Percentiles rank a stretch among this genome's conserved stretches.
phyloP scores from a whole-genome alignment of 768 basidiomycete species.

The Tephrocybe sp. region DNA sequence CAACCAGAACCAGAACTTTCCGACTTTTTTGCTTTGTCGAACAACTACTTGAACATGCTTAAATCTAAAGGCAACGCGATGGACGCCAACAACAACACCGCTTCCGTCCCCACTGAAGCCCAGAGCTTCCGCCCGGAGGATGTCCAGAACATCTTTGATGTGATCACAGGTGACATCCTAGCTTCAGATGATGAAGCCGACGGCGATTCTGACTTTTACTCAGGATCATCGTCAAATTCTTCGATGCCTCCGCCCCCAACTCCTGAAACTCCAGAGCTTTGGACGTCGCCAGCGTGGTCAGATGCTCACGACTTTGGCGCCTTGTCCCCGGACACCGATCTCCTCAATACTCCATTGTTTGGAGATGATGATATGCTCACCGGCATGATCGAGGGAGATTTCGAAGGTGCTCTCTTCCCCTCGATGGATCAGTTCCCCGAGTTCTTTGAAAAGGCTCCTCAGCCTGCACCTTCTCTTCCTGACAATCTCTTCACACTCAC shows the following conservation, averaged over 20 bases:
- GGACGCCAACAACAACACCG: constrained; percentile 27
- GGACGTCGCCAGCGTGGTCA: constrained; percentile 16
- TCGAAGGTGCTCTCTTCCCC: constrained; percentile 5
- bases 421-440: constrained; percentile 13
- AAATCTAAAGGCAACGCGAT: constrained; percentile 38
- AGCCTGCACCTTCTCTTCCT: background rate
- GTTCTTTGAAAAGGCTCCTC: constrained; percentile 13
- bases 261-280: constrained; percentile 18
- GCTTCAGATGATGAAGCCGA: constrained; percentile 13
- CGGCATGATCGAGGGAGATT: constrained; percentile 5
- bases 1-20: constrained; percentile 31
- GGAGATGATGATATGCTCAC: constrained; percentile 15
- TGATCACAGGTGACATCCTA: constrained; percentile 15
- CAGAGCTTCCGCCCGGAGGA: constrained; percentile 22
- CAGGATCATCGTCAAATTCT: constrained; percentile 5
- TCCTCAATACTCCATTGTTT: constrained; percentile 30
- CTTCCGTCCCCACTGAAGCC: constrained; percentile 22
- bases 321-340: constrained; percentile 11
- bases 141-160: constrained; percentile 15
- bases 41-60: constrained; percentile 72
- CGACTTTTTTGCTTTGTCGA: constrained; percentile 34
- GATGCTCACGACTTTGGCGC: constrained; percentile 33
- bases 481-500: constrained; percentile 43
- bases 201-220: background rate
- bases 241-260: constrained; percentile 7